Conservation (phyloP, 1,284 basidiomycete species). For the Cystobasidium pallidum region DNA sequence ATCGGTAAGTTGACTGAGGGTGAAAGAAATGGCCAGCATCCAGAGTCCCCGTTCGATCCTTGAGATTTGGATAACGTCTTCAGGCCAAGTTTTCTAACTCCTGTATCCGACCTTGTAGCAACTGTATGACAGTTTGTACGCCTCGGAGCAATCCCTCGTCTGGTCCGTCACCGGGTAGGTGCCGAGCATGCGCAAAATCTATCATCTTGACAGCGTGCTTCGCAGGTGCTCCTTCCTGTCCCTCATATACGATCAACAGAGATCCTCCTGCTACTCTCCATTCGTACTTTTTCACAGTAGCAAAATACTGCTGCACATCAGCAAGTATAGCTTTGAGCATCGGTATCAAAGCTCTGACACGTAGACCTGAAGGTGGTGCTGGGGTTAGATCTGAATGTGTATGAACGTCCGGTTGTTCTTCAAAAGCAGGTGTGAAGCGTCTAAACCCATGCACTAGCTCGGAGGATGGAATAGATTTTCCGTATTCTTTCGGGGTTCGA, state of each 20-base stretch:
- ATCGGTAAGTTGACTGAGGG: too few species aligned
- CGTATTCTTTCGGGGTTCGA: slow-evolving; percentile 74
- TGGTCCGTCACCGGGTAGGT: slow-evolving; percentile 72
- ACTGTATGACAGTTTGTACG: slow-evolving; percentile 65
- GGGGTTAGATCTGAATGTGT: slow-evolving; percentile 53
- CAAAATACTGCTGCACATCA: slow-evolving; percentile 65
- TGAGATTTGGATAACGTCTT: background rate
- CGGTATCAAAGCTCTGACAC: slow-evolving; percentile 63
- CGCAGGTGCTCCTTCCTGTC: slow-evolving; percentile 62
- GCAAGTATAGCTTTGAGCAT: slow-evolving; percentile 66
- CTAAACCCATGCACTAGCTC: slow-evolving; percentile 74
- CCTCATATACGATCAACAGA: slow-evolving; percentile 83
- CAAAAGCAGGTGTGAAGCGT: slow-evolving; percentile 66
- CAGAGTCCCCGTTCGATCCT: too few species aligned
- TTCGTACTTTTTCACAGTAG: slow-evolving; percentile 65
- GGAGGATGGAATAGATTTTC: slow-evolving; percentile 70
- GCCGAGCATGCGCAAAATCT: slow-evolving; percentile 87
- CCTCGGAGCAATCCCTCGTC: slow-evolving; percentile 78
- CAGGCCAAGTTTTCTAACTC: slow-evolving; percentile 48
- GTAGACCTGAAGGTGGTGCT: slow-evolving; percentile 60
- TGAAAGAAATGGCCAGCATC: too few species aligned
- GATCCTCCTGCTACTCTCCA: slow-evolving; percentile 81
- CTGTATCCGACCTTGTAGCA: slow-evolving; percentile 63
- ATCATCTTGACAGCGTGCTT: slow-evolving; percentile 70
- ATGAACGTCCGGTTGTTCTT: slow-evolving; percentile 46